Base-by-base conservation (phyloP, 176 grass and related monocot species). In the Eremochloa ophiuroides region DNA sequence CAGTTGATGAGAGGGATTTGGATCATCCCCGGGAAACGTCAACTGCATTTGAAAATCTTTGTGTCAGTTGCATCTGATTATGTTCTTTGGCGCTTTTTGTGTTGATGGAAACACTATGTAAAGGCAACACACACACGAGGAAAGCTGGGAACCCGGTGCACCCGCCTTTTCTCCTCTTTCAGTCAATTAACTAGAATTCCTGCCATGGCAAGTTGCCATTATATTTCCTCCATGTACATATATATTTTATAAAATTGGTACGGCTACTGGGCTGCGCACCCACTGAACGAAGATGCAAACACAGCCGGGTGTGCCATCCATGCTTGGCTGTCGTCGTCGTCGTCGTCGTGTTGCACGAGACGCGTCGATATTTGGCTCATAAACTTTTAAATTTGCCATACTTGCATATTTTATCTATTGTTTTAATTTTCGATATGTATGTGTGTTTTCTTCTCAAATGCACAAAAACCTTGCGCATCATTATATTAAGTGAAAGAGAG, bases 111-210 rank as follows among this genome's bases (percentile, higher is more conserved):
- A 89, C 77, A 81, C 64, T 25, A 77, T 11, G 26, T 46, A 89
- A 89, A 89, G 64, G 33, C 43, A 50, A 30, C 33, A 62, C 82
- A 55, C 35, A 51, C 77, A 43, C 35, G 43, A 71, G 51, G 55
- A 89, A 89, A 89, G 82, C 2, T 81, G 55, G 75, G 82, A 80
- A 89, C 87, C 82, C 31, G 87, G 71, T 85, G 82, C 82, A 77
- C 60, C 14, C 17, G 25, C 50, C 61, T 23, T 64, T 23, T 30
- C 4, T 23, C 22, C 4, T 6, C 5, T 15, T 16, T 29, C 22
- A 12, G 26, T 81, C 25, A 20, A 40, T 75, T 81, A 80, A 75
- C 27, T 56, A 85, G 6, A 58, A 38, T 67, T 66, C 3, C 18
- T 23, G 75, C n/a, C 67, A 48, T 9, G 43, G 74, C 86, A 74